Evolutionary conservation across 257 asterid genomes (phyloP), one percentile per base, ranked within the genome.

Genomic region (Haberlea rhodopensis): DNA sequence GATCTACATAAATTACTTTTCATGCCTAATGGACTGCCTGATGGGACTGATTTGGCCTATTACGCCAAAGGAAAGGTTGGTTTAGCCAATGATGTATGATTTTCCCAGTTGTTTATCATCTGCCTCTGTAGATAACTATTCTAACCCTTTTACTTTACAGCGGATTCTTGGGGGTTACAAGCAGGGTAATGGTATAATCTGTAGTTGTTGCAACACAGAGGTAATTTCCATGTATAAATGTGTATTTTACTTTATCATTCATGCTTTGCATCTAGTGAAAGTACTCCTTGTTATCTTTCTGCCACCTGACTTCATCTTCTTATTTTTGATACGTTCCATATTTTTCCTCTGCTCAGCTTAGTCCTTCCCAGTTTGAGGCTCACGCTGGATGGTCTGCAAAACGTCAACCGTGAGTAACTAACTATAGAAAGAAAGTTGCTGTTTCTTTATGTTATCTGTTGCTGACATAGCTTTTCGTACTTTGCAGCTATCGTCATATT

Each of bases 301-400:
- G 66, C 27, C 57, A 45, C 62, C 72, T 72, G 21, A 54, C 69
- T 53, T 46, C 13, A 31, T 34, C 45, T 18, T 69, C 46, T 60
- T 46, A 58, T 73, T 57, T 22, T 25, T 66, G 62, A 27, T 68
- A 19, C 0, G 2, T 23, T 57, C 73, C 25, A 32, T 32, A 58
- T 65, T 62, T 57, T 27, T 40, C 62, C 18, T 52, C 63, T 51
- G 23, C 25, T 69, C 92, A 94, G 99, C 83, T 94, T 43, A 94
- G 99, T 82, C 99, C 99, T n/a, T 92, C 99, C 48, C 97, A 87
- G 76, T 92, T 92, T 63, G 99, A 92, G 81, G 73, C 99, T 73
- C 99, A 92, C 71, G 96, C 99, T 78, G 99, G 99, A 56, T 84
- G 94, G 92, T 86, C 97, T 21, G 99, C 96, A 57, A 92, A 92